Percentiles rank a stretch among this genome's conserved stretches.
phyloP scores from a whole-genome alignment of 257 asterid genomes.

The Jacaranda mimosifolia region DNA sequence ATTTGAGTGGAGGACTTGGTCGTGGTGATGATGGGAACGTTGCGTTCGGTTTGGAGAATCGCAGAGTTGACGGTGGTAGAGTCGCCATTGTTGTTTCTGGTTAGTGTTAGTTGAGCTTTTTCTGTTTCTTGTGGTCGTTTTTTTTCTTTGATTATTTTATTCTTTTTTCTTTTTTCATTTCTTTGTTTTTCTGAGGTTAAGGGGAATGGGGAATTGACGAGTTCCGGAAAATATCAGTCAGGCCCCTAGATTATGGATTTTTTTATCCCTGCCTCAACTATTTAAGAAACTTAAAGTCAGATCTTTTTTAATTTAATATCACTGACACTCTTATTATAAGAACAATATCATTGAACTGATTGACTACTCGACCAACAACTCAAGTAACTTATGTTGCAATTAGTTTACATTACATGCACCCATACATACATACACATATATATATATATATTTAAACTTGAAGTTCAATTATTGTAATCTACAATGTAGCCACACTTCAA shows the following conservation, averaged over 20 bases:
- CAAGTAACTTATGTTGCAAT: no score
- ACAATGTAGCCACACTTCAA: no score
- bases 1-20: slow-evolving; percentile 28
- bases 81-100: slow-evolving; percentile 66
- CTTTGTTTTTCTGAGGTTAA: slow-evolving; percentile 38
- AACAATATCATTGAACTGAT: no score
- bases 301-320: no score
- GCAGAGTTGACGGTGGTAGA: slow-evolving; percentile 71
- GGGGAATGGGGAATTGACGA: slow-evolving; percentile 30
- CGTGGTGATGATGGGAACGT: slow-evolving; percentile 53
- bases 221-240: neutral
- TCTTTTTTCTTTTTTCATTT: neutral
- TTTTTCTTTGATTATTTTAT: slow-evolving; percentile 22
- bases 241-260: slow-evolving; percentile 1
- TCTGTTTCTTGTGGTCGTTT: slow-evolving; percentile 26
- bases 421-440: no score
- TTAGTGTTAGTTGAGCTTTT: neutral
- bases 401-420: no score
- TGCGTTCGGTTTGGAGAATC: slow-evolving; percentile 55
- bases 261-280: neutral
- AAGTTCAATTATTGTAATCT: no score
- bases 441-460: no score
- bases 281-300: no score
- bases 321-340: no score
- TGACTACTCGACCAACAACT: no score